Conservation (phyloP, 352 stramenopile genomes). For the Pythium pyrilobum region DNA sequence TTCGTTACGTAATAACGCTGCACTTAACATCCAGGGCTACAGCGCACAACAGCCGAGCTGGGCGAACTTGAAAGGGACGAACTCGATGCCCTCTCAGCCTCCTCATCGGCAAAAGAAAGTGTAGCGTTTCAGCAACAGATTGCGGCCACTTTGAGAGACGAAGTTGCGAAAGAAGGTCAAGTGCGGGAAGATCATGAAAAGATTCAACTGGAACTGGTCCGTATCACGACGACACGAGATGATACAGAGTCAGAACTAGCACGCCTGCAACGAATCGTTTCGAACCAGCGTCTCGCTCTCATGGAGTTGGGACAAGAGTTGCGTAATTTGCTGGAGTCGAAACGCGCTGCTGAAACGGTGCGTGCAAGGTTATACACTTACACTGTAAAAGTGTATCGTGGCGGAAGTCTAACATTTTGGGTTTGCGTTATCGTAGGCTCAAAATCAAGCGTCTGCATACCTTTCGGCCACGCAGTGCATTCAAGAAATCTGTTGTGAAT, state of each 20-base stretch:
- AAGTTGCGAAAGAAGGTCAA: background rate
- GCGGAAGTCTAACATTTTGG: too few species aligned
- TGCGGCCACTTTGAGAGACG: background rate
- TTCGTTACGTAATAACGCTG: too few species aligned
- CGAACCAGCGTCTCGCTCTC: too few species aligned
- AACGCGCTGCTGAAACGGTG: background rate
- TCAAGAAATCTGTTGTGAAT: too few species aligned
- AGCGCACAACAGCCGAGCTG: background rate
- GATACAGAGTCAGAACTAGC: background rate
- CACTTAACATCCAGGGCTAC: background rate
- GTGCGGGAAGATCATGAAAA: background rate
- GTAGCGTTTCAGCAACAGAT: background rate
- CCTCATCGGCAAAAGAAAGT: background rate
- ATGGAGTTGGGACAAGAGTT: background rate
- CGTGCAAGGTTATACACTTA: too few species aligned
- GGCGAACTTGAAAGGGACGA: background rate
- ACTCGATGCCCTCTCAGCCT: background rate
- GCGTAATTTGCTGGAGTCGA: background rate
- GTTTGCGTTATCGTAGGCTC: too few species aligned
- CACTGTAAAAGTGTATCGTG: too few species aligned
- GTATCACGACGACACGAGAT: constrained; percentile 2
- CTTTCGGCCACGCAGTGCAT: too few species aligned
- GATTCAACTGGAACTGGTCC: constrained; percentile 12
- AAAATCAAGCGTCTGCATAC: too few species aligned
- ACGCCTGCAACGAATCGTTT: background rate